phyloP scores from a whole-genome alignment of 495 filamentous ascomycete species.

The Hypoxylon lenormandii region DNA sequence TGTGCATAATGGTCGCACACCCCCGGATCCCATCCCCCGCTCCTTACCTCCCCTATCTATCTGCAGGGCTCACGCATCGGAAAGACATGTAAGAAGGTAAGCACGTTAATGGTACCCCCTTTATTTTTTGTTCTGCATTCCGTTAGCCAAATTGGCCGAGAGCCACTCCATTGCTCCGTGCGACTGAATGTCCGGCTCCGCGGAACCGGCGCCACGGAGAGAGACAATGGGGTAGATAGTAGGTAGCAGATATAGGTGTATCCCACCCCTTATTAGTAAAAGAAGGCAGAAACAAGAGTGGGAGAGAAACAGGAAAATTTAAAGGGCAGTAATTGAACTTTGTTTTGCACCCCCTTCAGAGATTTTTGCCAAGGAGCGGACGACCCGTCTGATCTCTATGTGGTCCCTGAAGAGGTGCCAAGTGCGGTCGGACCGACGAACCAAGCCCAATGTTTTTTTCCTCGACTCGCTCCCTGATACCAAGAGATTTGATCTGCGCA shows the following conservation, averaged over 20 bases:
- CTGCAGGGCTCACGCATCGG: constrained; percentile 32
- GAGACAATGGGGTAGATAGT: constrained; percentile 4
- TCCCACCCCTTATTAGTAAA: constrained; percentile 13
- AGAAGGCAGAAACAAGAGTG: not conserved
- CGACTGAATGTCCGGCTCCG: constrained; percentile 15
- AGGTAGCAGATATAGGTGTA: not conserved
- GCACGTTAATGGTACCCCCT: constrained; percentile 1
- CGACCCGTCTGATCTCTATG: constrained; percentile 22
- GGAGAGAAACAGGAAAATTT: constrained; percentile 16
- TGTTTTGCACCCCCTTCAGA: constrained; percentile 28
- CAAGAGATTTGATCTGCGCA: constrained; percentile 53
- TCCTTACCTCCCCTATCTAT: not conserved
- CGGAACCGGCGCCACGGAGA: constrained; percentile 26
- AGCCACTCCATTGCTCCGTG: constrained; percentile 24
- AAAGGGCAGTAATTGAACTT: constrained; percentile 19
- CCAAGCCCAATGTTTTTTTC: constrained; percentile 39
- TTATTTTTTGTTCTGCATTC: constrained; percentile 17
- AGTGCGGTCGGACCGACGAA: constrained; percentile 49
- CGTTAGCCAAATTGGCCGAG: constrained; percentile 26
- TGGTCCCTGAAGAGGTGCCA: constrained; percentile 36
- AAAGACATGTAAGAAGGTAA: constrained; percentile 27
- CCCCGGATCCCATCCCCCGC: constrained; percentile 30
- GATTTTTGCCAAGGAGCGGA: constrained; percentile 29
- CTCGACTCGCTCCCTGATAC: constrained; percentile 35
- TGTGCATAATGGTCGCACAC: constrained; percentile 40